These are phyloP conservation scores for Eleusine coracana DNA, from an alignment of 176 grass and related monocot species.

Conservation along the genomic window DNA sequence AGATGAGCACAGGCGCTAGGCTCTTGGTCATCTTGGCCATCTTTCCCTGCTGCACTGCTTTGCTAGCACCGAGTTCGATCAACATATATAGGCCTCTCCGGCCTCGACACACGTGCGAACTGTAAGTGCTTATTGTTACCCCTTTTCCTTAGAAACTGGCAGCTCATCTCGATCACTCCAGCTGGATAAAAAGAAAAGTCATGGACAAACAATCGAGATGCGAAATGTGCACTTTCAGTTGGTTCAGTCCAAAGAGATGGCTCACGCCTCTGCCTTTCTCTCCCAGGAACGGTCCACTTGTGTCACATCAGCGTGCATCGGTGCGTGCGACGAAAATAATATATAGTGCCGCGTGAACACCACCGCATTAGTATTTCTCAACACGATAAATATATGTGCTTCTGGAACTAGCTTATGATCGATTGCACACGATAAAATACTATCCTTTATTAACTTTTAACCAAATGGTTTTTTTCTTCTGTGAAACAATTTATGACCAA, in stretches of 20 bases:
- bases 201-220: neutral
- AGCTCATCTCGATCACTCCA: neutral
- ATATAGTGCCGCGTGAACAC: neutral
- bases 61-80: neutral
- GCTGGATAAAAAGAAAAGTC: slow-evolving; percentile 7
- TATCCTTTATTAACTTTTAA: too few species aligned
- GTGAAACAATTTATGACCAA: neutral
- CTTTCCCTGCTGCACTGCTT: neutral
- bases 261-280: neutral
- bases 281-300: neutral
- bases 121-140: neutral
- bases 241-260: slow-evolving; percentile 1
- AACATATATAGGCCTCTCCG: neutral
- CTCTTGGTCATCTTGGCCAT: slow-evolving; percentile 18
- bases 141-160: neutral
- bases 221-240: neutral
- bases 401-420: neutral
- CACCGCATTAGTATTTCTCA: neutral
- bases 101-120: neutral
- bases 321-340: neutral
- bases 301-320: neutral
- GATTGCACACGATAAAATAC: too few species aligned
- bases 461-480: too few species aligned
- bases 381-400: neutral
- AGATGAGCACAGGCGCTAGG: neutral